Base-by-base conservation (phyloP, 371 early-diverging fungal species). In the Lichtheimia ornata region DNA sequence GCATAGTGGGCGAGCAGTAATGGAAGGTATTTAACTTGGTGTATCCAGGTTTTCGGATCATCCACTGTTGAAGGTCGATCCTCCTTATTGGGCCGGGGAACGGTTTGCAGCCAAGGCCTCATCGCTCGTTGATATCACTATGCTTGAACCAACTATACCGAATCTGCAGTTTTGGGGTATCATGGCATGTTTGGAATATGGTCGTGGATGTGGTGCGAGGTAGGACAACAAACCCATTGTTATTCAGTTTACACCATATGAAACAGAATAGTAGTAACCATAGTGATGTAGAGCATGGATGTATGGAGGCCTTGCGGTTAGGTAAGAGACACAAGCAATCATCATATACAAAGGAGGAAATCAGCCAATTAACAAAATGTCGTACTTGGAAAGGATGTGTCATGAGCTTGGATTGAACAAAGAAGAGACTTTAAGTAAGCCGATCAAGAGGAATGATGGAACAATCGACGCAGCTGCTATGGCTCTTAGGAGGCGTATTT, bases 301-400 rank as follows among this genome's bases (percentile, higher is more conserved):
- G 64, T 88, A 83, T 72, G 80, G 79, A 9, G 86, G 87, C 20
- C 76, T 87, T 66, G 86, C 88, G 7, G 76, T 86, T 13, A 61
- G 70, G 70, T 65, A 63, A 55, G 14, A 6, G 7, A 14, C 2
- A 22, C 22, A 22, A 22, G 22, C 22, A 22, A 22, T 1, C 4
- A 50, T 52, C 28, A 30, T 18, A 24, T 27, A 12, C 20, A 35
- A 9, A 5, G 22, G 22, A 51, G 15, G 22, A 51, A 20, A 51
- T 3, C 11, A 13, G 6, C 17, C 0, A 20, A 2, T 12, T 17
- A 7, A 40, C 20, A 2, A 25, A 25, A 42, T 42, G 28, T 25
- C 25, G 9, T 43, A 50, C 43, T 11, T n/a, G 24, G 11, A 25
- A 11, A 78, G 88, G 20, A 78, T 81, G 43, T 82, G 84, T 27